These are phyloP conservation scores for Pythium dissimile DNA, from an alignment of 352 stramenopile genomes.

Conservation along the genomic window DNA sequence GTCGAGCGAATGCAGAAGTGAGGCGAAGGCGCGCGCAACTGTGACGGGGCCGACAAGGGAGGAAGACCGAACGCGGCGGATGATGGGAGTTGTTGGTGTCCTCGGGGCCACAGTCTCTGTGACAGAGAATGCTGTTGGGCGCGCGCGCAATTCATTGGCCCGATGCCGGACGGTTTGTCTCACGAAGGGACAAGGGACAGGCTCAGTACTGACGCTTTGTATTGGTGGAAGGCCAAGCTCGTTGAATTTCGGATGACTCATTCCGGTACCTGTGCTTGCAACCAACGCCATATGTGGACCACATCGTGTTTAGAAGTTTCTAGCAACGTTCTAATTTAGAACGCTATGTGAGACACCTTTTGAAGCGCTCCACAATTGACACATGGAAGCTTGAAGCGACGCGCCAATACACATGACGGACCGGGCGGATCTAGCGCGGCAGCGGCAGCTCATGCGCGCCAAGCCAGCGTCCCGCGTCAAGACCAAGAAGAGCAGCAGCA, in stretches of 20 bases:
- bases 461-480: conserved; percentile 1
- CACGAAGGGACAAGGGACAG: no score
- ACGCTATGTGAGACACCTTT: not conserved
- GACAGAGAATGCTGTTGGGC: not conserved
- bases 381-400: conserved; percentile 3
- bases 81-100: no score
- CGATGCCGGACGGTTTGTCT: not conserved
- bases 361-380: not conserved
- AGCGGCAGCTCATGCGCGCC: conserved; percentile 19
- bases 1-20: no score
- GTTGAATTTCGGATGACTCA: conserved; percentile 19
- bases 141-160: no score
- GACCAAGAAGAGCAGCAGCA: not conserved
- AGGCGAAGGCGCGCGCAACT: not conserved
- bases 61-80: not conserved
- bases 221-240: no score
- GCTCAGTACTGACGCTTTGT: no score
- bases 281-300: not conserved
- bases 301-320: not conserved
- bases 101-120: not conserved
- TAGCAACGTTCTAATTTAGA: not conserved
- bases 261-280: not conserved
- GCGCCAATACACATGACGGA: not conserved
- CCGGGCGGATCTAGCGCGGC: conserved; percentile 17
- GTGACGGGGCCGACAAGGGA: not conserved